These are phyloP conservation scores for Neurospora sp. DNA, from an alignment of 2,329 filamentous ascomycete genomes.

Conservation along the genomic window DNA sequence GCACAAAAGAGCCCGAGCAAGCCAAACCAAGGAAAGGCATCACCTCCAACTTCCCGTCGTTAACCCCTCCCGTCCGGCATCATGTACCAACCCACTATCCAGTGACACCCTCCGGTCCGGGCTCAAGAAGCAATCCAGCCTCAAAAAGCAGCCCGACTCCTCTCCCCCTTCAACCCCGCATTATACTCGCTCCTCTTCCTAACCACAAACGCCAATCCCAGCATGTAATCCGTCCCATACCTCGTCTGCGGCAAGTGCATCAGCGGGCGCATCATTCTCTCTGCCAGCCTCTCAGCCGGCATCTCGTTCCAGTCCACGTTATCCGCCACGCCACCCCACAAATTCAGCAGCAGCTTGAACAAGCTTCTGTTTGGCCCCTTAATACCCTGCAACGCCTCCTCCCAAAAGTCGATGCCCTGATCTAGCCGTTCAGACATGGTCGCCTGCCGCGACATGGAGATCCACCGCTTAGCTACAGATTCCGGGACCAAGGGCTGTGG, in stretches of 20 bases:
- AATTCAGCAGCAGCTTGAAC: conserved; percentile 33
- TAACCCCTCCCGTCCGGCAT: no score
- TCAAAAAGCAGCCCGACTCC: not conserved
- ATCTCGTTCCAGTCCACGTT: conserved; percentile 30
- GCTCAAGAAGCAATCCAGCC: no score
- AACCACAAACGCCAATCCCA: conserved; percentile 34
- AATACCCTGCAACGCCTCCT: conserved; percentile 32
- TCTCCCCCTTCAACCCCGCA: conserved; percentile 24
- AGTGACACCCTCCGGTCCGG: no score
- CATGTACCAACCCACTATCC: no score
- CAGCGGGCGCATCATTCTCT: conserved; percentile 28
- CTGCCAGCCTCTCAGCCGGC: conserved; percentile 33
- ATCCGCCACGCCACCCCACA: conserved; percentile 33
- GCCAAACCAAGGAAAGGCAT: not conserved
- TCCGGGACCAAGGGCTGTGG: conserved; percentile 30
- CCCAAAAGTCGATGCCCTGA: conserved; percentile 37
- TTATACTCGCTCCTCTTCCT: conserved; percentile 32
- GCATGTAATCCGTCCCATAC: conserved; percentile 30
- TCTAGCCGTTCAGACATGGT: conserved; percentile 27
- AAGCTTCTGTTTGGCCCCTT: conserved; percentile 27
- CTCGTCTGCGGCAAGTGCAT: conserved; percentile 27
- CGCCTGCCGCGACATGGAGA: conserved; percentile 30
- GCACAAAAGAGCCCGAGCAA: not conserved
- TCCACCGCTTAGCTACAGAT: conserved; percentile 29
- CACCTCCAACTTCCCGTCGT: not conserved